These are phyloP conservation scores for Termitomyces sp. DNA, from an alignment of 768 basidiomycete species.

Conservation along the genomic window DNA sequence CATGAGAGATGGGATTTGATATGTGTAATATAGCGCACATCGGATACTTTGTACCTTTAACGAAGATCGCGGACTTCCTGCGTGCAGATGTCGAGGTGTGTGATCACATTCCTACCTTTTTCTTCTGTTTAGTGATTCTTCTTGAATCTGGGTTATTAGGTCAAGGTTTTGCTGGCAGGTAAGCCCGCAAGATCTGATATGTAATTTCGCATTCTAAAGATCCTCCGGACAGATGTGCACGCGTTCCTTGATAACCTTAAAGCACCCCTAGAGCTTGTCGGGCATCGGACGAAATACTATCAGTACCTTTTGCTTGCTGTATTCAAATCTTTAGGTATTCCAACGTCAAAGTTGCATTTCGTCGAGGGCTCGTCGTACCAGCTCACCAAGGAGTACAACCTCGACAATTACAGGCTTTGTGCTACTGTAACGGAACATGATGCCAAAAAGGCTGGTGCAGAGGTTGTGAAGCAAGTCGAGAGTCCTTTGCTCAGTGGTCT, in stretches of 20 bases:
- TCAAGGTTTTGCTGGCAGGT: slow-evolving; percentile 82
- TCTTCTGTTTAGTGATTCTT: background rate
- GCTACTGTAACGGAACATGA: slow-evolving; percentile 94
- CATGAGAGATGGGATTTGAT: background rate
- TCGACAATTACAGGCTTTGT: slow-evolving; percentile 91
- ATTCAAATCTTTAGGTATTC: slow-evolving; percentile 86
- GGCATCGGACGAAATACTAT: slow-evolving; percentile 88
- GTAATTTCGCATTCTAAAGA: background rate
- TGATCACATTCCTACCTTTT: background rate
- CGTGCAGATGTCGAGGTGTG: slow-evolving; percentile 82
- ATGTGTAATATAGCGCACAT: slow-evolving; percentile 68
- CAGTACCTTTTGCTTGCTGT: slow-evolving; percentile 74
- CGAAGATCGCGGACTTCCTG: slow-evolving; percentile 95
- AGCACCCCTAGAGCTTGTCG: slow-evolving; percentile 89
- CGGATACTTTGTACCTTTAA: slow-evolving; percentile 93
- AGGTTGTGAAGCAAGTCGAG: slow-evolving; percentile 97
- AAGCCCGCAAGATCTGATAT: slow-evolving; percentile 7
- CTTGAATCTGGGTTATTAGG: slow-evolving; percentile 28
- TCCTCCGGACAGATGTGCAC: slow-evolving; percentile 66
- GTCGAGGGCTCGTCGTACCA: slow-evolving; percentile 93
- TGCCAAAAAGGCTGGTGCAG: slow-evolving; percentile 96
- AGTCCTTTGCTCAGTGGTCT: slow-evolving; percentile 87
- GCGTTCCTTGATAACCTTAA: slow-evolving; percentile 98
- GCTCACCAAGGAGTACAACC: slow-evolving; percentile 83
- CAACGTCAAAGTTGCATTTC: slow-evolving; percentile 77